These are phyloP conservation scores for Syzygium aqueum DNA, from an alignment of 345 rosid species.

Conservation along the genomic window DNA sequence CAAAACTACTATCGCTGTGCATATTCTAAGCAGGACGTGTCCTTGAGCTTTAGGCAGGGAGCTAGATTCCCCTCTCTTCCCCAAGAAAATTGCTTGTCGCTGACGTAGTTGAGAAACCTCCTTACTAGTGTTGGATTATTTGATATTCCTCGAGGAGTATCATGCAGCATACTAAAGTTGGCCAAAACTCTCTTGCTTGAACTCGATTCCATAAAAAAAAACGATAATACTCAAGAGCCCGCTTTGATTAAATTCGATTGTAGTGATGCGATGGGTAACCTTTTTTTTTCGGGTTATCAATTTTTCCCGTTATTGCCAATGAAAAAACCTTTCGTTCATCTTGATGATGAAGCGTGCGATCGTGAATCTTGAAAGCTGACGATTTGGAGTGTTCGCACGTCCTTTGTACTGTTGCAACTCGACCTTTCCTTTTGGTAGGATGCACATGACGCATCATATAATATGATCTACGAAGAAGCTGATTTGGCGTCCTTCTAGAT, in stretches of 20 bases:
- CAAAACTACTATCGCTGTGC: neutral
- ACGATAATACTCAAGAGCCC: neutral
- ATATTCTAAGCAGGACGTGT: neutral
- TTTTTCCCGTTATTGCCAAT: too few relatives aligned
- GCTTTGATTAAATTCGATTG: neutral
- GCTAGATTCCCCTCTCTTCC: neutral
- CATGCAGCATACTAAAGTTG: neutral
- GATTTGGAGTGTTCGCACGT: neutral
- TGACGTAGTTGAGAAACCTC: neutral
- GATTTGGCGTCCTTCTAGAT: neutral
- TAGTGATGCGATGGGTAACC: fast-evolving
- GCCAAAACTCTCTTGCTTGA: neutral
- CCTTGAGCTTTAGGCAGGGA: neutral
- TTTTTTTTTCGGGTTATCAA: neutral
- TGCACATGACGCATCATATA: neutral
- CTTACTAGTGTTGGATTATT: neutral
- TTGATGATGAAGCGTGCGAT: neutral
- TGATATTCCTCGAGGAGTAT: neutral
- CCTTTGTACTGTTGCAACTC: neutral
- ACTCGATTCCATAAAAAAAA: neutral
- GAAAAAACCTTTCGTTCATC: too few relatives aligned
- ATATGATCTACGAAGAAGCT: neutral
- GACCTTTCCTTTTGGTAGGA: neutral
- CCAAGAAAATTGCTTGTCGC: neutral
- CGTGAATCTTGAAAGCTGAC: neutral